These are phyloP conservation scores for Monosporozyma unispora DNA, from an alignment of 805 yeast species.

Conservation along the genomic window DNA sequence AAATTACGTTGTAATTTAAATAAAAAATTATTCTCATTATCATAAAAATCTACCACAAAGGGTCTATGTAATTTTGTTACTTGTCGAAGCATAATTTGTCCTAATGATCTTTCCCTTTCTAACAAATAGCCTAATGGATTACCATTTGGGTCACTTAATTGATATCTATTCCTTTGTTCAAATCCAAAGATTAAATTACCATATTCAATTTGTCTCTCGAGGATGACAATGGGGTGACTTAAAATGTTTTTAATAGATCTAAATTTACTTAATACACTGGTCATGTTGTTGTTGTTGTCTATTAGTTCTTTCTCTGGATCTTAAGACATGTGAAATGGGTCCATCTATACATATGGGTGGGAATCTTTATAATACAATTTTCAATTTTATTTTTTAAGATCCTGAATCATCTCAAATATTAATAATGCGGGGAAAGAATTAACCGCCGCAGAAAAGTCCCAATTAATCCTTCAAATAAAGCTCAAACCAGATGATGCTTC, in stretches of 20 bases:
- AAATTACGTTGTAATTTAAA: slow-evolving; percentile 74
- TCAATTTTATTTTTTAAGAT: no score
- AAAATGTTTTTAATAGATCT: slow-evolving; percentile 32
- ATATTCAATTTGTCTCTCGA: slow-evolving; percentile 81
- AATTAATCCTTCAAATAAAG: no score
- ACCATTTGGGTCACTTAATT: slow-evolving; percentile 65
- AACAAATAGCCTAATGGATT: slow-evolving; percentile 68
- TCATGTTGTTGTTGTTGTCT: not conserved
- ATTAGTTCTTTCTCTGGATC: not conserved
- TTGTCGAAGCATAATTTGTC: slow-evolving; percentile 71
- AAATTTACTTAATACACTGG: slow-evolving; percentile 1
- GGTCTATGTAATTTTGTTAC: slow-evolving; percentile 82
- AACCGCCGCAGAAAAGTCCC: no score
- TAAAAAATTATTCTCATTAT: slow-evolving; percentile 49
- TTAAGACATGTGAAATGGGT: no score
- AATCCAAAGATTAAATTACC: slow-evolving; percentile 82
- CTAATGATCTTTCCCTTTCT: slow-evolving; percentile 68
- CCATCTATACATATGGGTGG: no score
- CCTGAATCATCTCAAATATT: no score
- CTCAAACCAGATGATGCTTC: no score
- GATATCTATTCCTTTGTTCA: slow-evolving; percentile 82
- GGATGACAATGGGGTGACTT: slow-evolving; percentile 72
- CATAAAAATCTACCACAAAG: slow-evolving; percentile 62
- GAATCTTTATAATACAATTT: no score
- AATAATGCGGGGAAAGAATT: no score